phyloP scores from a whole-genome alignment of 2,329 filamentous ascomycete species.

The Amauroascus niger region DNA sequence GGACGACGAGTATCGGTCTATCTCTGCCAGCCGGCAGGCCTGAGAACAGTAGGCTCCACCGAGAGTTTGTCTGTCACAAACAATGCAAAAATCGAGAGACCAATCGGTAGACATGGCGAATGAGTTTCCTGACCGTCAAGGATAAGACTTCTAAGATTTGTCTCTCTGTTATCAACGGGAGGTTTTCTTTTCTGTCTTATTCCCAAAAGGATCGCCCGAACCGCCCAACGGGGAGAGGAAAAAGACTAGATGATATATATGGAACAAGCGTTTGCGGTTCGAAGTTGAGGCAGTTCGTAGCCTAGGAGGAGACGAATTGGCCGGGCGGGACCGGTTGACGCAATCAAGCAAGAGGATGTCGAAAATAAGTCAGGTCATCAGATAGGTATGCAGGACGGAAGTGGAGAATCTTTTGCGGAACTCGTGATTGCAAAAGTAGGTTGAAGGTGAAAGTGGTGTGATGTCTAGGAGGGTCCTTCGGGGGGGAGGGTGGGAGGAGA shows the following conservation, averaged over 20 bases:
- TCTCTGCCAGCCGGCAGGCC: slow-evolving; percentile 76
- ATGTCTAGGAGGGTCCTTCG: slow-evolving; percentile 3
- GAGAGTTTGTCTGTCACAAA: slow-evolving; percentile 81
- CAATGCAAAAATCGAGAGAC: slow-evolving; percentile 87
- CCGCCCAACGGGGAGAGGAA: too few species aligned
- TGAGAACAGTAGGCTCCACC: slow-evolving; percentile 84
- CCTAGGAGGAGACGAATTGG: neutral
- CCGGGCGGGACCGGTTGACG: neutral
- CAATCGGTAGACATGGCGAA: slow-evolving; percentile 44
- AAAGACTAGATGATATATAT: neutral
- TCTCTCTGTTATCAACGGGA: too few species aligned
- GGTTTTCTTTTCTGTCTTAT: too few species aligned
- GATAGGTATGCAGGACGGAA: neutral
- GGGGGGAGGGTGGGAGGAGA: neutral
- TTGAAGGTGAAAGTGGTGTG: slow-evolving; percentile 5
- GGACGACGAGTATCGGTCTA: slow-evolving; percentile 56
- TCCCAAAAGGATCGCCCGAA: too few species aligned
- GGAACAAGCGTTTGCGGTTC: too few species aligned
- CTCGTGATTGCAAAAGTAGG: slow-evolving; percentile 2
- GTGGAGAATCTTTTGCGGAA: neutral
- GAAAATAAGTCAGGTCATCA: neutral
- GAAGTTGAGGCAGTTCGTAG: neutral
- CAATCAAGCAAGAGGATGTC: neutral
- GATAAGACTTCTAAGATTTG: too few species aligned
- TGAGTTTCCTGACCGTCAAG: too few species aligned